These are phyloP conservation scores for Backusella mclennaniae DNA, from an alignment of 192 early-diverging fungal genomes.

Conservation along the genomic window DNA sequence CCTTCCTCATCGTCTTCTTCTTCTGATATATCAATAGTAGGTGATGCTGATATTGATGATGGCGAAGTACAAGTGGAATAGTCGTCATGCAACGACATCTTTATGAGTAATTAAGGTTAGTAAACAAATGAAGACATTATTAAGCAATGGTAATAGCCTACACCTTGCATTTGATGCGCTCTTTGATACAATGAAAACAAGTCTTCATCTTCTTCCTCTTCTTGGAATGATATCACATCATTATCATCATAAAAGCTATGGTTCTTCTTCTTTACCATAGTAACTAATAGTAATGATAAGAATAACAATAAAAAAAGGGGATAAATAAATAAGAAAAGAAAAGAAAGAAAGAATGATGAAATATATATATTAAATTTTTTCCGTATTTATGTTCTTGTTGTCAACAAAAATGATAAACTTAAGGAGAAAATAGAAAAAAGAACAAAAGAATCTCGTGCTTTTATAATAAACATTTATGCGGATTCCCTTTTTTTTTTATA, in stretches of 20 bases:
- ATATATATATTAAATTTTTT: background rate
- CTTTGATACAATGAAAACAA: background rate
- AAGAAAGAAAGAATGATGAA: background rate
- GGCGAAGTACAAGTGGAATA: background rate
- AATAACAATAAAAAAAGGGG: background rate
- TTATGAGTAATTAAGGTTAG: background rate
- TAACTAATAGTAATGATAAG: background rate
- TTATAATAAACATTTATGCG: background rate
- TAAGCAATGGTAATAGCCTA: background rate
- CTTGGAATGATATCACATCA: background rate
- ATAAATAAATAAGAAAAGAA: background rate
- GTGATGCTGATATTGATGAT: background rate
- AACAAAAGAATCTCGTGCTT: background rate
- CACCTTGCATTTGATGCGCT: background rate
- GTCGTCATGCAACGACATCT: background rate
- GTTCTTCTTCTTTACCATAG: background rate
- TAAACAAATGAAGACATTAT: background rate
- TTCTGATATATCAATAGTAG: background rate
- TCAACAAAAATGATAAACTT: background rate
- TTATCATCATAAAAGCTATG: background rate
- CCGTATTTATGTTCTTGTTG: background rate
- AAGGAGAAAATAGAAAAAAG: background rate
- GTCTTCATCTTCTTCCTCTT: background rate
- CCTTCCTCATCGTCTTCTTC: background rate
- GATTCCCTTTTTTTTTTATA: no score